Evolutionary conservation across 164 flowering plant genomes (phyloP).

Genomic region (Cinnamomum chago): DNA sequence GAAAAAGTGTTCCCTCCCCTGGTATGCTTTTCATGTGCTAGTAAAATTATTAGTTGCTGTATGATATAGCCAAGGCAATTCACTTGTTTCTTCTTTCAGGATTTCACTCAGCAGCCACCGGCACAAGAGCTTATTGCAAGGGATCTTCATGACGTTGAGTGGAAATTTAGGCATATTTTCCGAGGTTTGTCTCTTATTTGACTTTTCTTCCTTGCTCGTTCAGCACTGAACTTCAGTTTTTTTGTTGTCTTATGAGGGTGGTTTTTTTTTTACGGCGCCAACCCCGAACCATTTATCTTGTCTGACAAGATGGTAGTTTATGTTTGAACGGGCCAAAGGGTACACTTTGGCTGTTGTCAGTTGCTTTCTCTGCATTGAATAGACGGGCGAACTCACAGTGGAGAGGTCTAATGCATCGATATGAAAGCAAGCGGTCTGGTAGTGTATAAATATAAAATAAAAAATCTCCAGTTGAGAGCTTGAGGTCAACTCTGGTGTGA

Average conservation of each 20-base stretch:
- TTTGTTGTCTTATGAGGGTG: not conserved
- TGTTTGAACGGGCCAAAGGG: not conserved
- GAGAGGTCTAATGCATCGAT: no score
- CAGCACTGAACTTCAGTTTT: not conserved
- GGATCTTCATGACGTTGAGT: conserved; percentile 87
- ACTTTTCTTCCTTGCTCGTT: no score
- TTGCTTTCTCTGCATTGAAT: no score
- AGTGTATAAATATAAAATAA: no score
- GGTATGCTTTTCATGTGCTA: conserved; percentile 32
- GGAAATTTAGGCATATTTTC: conserved; percentile 90
- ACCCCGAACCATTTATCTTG: not conserved
- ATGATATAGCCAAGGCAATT: not conserved
- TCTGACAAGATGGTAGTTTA: not conserved
- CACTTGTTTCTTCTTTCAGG: conserved; percentile 32
- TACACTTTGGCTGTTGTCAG: no score
- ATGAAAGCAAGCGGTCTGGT: no score
- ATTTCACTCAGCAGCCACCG: conserved; percentile 87
- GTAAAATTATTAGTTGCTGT: not conserved
- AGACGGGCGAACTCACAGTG: no score
- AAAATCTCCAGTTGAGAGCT: no score
- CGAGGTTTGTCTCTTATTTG: conserved; percentile 41
- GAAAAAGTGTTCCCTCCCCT: conserved; percentile 91
- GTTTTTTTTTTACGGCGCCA: not conserved
- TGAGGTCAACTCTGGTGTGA: no score
- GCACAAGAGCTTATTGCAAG: conserved; percentile 85